Evolutionary conservation across 2,329 filamentous ascomycete genomes (phyloP).

Genomic region (Alternaria sp.): DNA sequence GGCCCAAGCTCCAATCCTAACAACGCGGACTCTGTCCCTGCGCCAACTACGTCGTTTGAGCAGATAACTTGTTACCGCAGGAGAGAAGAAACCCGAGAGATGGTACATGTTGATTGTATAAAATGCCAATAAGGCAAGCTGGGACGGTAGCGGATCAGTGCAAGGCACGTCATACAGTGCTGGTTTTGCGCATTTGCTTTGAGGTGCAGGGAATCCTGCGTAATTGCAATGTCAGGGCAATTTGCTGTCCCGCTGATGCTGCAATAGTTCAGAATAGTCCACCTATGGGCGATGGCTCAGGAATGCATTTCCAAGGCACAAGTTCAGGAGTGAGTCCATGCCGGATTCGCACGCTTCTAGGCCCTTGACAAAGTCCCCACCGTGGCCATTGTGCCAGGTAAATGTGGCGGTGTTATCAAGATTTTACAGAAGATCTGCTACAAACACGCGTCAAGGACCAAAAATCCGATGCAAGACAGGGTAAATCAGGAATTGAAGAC

Average conservation of each 20-base stretch:
- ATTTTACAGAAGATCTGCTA: conserved; percentile 3
- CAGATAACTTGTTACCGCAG: background rate
- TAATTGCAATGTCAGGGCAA: conserved; percentile 6
- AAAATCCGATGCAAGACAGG: conserved; percentile 7
- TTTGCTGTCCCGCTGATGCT: conserved; percentile 1
- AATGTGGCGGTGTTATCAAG: conserved; percentile 19
- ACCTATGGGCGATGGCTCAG: conserved; percentile 14
- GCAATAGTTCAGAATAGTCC: conserved; percentile 8
- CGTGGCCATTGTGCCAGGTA: conserved; percentile 16
- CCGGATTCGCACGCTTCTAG: conserved; percentile 18
- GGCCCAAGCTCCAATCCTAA: conserved; percentile 8
- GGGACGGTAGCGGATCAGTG: background rate
- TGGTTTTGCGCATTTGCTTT: background rate
- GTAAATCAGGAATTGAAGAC: conserved; percentile 30
- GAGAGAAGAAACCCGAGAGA: background rate
- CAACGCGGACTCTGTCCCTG: background rate
- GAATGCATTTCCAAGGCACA: conserved; percentile 14
- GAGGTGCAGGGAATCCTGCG: background rate
- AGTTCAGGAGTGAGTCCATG: background rate
- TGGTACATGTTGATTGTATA: background rate
- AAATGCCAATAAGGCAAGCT: background rate
- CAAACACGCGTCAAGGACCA: conserved; percentile 7
- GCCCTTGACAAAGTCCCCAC: conserved; percentile 16
- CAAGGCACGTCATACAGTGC: conserved; percentile 6
- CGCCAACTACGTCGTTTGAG: background rate